These are phyloP conservation scores for Aspergillus latus DNA, from an alignment of 2,329 filamentous ascomycete genomes.

Conservation along the genomic window DNA sequence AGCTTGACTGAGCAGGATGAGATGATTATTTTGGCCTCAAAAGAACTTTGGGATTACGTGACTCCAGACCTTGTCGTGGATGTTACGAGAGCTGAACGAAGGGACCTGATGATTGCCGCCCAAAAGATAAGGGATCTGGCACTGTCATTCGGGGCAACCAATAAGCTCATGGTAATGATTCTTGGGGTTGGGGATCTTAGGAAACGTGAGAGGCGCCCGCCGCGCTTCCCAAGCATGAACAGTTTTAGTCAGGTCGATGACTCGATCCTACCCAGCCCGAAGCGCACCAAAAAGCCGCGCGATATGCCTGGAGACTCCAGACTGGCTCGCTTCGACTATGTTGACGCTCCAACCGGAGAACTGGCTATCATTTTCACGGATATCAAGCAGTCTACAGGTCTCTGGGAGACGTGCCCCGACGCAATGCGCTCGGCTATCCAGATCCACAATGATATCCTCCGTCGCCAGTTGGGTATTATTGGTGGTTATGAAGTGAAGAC, in stretches of 20 bases:
- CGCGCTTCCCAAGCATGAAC: conserved; percentile 79
- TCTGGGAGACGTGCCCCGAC: conserved; percentile 93
- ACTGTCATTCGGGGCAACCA: conserved; percentile 89
- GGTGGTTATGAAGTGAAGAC: conserved; percentile 99
- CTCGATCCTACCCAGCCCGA: conserved; percentile 61
- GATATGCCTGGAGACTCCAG: conserved; percentile 75
- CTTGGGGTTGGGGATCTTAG: conserved; percentile 89
- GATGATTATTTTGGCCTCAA: conserved; percentile 86
- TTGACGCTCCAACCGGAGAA: conserved; percentile 85
- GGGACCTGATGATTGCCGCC: conserved; percentile 89
- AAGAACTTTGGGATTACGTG: conserved; percentile 93
- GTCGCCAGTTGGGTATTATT: conserved; percentile 85
- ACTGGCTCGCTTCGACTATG: conserved; percentile 83
- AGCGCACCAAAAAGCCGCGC: conserved; percentile 61
- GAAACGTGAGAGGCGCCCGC: conserved; percentile 72
- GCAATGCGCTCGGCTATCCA: conserved; percentile 97
- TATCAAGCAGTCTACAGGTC: conserved; percentile 94
- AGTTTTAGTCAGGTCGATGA: conserved; percentile 72
- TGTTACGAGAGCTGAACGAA: conserved; percentile 79
- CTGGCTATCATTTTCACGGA: conserved; percentile 96
- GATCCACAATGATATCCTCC: conserved; percentile 96
- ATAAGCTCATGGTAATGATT: conserved; percentile 99
- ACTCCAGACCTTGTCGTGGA: conserved; percentile 88
- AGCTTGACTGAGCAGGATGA: conserved; percentile 86
- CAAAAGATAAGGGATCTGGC: conserved; percentile 93